These are phyloP conservation scores for Taxillus chinensis DNA, from an alignment of 164 flowering plant genomes.

Conservation along the genomic window DNA sequence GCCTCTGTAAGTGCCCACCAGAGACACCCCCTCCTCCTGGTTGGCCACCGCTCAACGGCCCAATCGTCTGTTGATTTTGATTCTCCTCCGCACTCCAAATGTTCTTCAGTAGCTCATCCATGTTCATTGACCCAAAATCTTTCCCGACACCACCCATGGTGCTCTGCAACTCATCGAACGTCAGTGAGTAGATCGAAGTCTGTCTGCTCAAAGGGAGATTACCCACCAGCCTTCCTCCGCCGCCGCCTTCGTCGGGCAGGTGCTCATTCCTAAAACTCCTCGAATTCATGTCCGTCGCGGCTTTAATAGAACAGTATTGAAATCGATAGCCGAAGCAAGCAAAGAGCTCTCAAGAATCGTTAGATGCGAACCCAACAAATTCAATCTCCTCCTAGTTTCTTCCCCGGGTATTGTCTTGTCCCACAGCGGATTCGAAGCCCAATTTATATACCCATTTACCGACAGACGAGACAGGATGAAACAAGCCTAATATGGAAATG, in stretches of 20 bases:
- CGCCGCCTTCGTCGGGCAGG: constrained; percentile 12
- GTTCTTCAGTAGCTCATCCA: constrained; percentile 72
- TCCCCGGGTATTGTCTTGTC: no score
- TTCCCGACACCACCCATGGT: constrained; percentile 42
- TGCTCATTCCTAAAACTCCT: constrained; percentile 27
- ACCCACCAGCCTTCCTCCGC: constrained; percentile 19
- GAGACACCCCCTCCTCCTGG: constrained; percentile 10
- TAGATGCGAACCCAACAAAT: no score
- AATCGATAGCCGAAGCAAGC: constrained; percentile 6
- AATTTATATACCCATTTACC: no score
- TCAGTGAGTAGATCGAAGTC: constrained; percentile 53
- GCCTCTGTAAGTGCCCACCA: constrained; percentile 44
- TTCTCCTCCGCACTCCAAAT: constrained; percentile 69
- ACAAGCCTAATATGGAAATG: no score
- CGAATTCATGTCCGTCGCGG: constrained; percentile 23
- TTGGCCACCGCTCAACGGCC: constrained; percentile 7
- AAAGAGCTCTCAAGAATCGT: background rate
- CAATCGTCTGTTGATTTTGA: constrained; percentile 22
- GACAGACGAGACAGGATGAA: no score
- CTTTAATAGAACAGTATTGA: constrained; percentile 9
- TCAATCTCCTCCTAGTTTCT: no score
- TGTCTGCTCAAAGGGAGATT: constrained; percentile 36
- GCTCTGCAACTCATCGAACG: constrained; percentile 67
- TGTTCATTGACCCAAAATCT: constrained; percentile 80
- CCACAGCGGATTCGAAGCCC: no score